phyloP scores from a whole-genome alignment of 441 rosid genomes.

The Arabidopsis lyrata region DNA sequence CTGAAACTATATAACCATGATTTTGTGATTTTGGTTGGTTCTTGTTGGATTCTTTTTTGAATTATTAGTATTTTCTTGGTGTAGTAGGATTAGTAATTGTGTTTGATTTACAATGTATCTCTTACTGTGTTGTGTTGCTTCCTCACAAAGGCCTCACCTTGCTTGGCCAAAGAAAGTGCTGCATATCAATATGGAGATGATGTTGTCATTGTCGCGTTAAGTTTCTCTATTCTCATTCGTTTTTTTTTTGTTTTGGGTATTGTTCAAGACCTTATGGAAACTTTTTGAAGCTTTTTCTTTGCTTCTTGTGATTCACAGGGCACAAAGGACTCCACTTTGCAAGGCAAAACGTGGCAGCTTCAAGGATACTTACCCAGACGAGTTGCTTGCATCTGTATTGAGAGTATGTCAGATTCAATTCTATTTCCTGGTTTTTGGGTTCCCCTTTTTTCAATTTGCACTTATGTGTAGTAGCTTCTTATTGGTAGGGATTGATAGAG shows the following conservation, averaged over 20 bases:
- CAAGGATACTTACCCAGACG: constrained; percentile 93
- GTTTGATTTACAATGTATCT: constrained; percentile 4
- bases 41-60: neutral
- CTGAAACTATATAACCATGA: neutral
- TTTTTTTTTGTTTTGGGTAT: neutral
- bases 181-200: constrained; percentile 88
- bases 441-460: neutral
- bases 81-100: neutral
- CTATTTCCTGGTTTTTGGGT: neutral
- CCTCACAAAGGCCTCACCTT: constrained; percentile 68
- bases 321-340: constrained; percentile 86
- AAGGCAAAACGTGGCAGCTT: constrained; percentile 91
- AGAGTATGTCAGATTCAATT: constrained; percentile 51
- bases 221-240: constrained; percentile 39
- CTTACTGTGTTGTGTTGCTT: neutral
- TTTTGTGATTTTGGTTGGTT: neutral
- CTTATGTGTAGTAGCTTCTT: neutral
- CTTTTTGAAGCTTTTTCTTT: neutral
- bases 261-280: neutral
- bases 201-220: constrained; percentile 88
- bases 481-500: constrained; percentile 68
- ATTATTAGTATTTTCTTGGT: neutral
- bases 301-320: constrained; percentile 48
- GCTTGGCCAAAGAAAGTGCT: constrained; percentile 85
- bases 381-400: constrained; percentile 87